These are phyloP conservation scores for Backusella sp. DNA, from an alignment of 192 early-diverging fungal genomes.

Conservation along the genomic window DNA sequence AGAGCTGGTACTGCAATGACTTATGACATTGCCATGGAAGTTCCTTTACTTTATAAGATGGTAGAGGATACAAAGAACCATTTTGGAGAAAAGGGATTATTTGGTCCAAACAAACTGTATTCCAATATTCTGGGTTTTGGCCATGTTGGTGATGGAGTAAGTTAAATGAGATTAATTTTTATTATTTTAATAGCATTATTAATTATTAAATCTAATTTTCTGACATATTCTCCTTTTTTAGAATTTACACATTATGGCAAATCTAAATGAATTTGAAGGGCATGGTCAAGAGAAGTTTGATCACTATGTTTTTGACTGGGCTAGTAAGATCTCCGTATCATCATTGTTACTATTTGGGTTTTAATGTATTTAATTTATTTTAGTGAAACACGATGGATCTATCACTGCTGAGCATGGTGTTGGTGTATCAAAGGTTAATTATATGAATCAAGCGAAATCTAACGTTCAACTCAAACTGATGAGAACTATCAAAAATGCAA, in stretches of 20 bases:
- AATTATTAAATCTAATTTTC: not conserved
- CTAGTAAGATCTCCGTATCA: conserved; percentile 42
- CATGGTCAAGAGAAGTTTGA: conserved; percentile 74
- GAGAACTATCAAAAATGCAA: conserved; percentile 78
- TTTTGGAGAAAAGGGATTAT: conserved; percentile 56
- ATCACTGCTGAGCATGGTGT: conserved; percentile 49
- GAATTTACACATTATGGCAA: conserved; percentile 93
- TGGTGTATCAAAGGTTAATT: conserved; percentile 72
- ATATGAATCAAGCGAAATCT: conserved; percentile 81
- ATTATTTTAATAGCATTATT: not conserved
- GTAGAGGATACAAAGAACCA: conserved; percentile 69
- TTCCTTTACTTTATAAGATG: conserved; percentile 79
- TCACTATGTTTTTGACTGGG: conserved; percentile 88
- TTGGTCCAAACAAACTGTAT: conserved; percentile 52
- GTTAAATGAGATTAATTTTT: conserved; percentile 3
- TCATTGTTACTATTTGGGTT: not conserved
- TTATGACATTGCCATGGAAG: conserved; percentile 93
- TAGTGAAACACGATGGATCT: conserved; percentile 37
- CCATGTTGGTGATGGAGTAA: conserved; percentile 90
- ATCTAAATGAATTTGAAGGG: conserved; percentile 60
- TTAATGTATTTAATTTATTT: conserved; percentile 6
- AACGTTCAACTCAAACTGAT: conserved; percentile 78
- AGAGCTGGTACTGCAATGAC: conserved; percentile 88
- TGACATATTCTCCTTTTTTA: conserved; percentile 16
- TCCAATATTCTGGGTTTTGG: conserved; percentile 85